Evolutionary conservation across 202 grass and related monocot species (phyloP).

Genomic region (Carex arenaria): DNA sequence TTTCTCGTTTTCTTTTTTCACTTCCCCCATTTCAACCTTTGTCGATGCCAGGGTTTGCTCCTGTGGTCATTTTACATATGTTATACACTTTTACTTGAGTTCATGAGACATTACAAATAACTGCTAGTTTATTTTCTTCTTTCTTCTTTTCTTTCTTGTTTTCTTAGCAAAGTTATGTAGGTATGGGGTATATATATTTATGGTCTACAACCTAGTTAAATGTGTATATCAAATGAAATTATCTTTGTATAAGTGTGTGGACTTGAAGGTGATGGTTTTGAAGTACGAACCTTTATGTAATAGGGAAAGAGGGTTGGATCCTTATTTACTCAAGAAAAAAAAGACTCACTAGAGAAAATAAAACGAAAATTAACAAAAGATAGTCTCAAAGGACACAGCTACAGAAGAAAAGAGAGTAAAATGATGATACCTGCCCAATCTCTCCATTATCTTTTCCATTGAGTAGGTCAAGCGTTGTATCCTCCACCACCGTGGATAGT

Average conservation of each 20-base stretch:
- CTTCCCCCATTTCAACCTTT: conserved; percentile 59
- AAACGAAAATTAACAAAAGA: background rate
- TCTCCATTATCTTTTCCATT: background rate
- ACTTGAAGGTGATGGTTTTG: background rate
- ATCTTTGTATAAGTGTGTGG: background rate
- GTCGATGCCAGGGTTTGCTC: conserved; percentile 52
- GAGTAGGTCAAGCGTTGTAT: background rate
- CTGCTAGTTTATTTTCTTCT: background rate
- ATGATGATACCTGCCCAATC: conserved; percentile 1
- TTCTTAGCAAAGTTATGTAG: background rate
- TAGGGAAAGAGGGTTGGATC: background rate
- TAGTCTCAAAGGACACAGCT: background rate
- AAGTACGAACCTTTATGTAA: conserved; percentile 31
- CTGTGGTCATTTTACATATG: background rate
- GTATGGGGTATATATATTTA: background rate
- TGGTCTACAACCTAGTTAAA: background rate
- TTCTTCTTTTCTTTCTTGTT: background rate
- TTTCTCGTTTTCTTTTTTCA: conserved; percentile 75
- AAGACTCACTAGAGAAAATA: background rate
- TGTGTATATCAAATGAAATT: conserved; percentile 24
- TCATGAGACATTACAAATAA: background rate
- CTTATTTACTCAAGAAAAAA: too few relatives aligned
- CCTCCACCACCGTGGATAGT: background rate
- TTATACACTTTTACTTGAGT: conserved; percentile 3
- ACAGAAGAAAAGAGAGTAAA: background rate